These are phyloP conservation scores for Carex pumila DNA, from an alignment of 176 grass and related monocot species.

Conservation along the genomic window DNA sequence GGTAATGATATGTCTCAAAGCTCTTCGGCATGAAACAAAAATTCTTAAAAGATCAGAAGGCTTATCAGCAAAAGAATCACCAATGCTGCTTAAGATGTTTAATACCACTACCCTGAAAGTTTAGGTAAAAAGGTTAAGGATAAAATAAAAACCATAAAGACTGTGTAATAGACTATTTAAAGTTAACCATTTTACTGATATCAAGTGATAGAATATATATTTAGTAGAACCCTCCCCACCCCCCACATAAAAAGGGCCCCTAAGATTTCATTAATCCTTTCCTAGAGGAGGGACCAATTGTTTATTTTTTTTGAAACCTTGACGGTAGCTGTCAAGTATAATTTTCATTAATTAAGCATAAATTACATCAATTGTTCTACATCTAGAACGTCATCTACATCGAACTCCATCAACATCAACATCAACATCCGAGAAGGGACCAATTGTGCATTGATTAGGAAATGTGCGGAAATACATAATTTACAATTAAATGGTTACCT, in stretches of 20 bases:
- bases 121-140: background rate
- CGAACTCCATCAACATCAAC: too few species aligned
- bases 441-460: background rate
- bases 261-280: background rate
- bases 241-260: too few species aligned
- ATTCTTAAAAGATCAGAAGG: slow-evolving; percentile 41
- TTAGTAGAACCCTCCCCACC: background rate
- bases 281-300: background rate
- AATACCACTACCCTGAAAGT: slow-evolving; percentile 55
- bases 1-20: slow-evolving; percentile 59
- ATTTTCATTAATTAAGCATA: too few species aligned
- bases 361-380: too few species aligned
- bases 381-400: too few species aligned
- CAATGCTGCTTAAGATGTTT: slow-evolving; percentile 29
- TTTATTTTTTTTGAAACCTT: too few species aligned
- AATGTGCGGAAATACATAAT: slow-evolving; percentile 10
- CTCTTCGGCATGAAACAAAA: slow-evolving; percentile 74
- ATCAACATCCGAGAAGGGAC: background rate
- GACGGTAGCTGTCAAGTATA: too few species aligned
- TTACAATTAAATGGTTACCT: background rate
- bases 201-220: background rate
- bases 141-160: background rate
- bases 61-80: slow-evolving; percentile 36
- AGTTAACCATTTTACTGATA: background rate
- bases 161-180: background rate